These are phyloP conservation scores for Micromonas pusilla DNA, from an alignment of 139 green algal genomes.

Conservation along the genomic window DNA sequence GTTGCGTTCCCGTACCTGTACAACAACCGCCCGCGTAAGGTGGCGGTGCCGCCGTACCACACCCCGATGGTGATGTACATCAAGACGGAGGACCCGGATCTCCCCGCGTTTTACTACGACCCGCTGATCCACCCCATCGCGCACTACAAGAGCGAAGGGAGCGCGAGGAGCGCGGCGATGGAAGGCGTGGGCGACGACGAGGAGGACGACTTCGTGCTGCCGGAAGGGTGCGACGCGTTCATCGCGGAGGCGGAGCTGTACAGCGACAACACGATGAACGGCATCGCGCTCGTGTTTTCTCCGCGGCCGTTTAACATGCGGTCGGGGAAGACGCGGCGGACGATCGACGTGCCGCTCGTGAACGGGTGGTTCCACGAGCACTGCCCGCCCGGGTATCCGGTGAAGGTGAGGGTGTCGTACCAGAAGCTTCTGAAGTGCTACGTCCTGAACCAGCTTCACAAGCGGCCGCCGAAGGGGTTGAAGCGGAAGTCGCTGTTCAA, in stretches of 20 bases:
- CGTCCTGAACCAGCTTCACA: slow-evolving; percentile 94
- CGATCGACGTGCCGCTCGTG: slow-evolving; percentile 91
- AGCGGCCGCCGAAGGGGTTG: slow-evolving; percentile 73
- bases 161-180: slow-evolving; percentile 26
- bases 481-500: slow-evolving; percentile 87
- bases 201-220: slow-evolving; percentile 79
- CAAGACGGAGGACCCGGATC: slow-evolving; percentile 97
- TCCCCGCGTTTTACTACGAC: slow-evolving; percentile 99
- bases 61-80: slow-evolving; percentile 97
- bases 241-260: slow-evolving; percentile 59
- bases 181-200: slow-evolving; percentile 61
- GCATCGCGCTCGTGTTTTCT: slow-evolving; percentile 91
- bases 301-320: slow-evolving; percentile 88
- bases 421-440: slow-evolving; percentile 99
- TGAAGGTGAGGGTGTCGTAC: slow-evolving; percentile 96
- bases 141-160: slow-evolving; percentile 55
- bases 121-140: slow-evolving; percentile 97
- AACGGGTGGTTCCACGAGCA: slow-evolving; percentile 83
- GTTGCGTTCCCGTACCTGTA: slow-evolving; percentile 99
- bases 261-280: slow-evolving; percentile 77
- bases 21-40: slow-evolving; percentile 95
- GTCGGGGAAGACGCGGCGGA: slow-evolving; percentile 73
- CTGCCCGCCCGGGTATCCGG: slow-evolving; percentile 76
- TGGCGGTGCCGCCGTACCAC: slow-evolving; percentile 84
- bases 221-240: slow-evolving; percentile 59